Base-by-base conservation (phyloP, 495 filamentous ascomycete species). In the Elasticomyces elasticus region DNA sequence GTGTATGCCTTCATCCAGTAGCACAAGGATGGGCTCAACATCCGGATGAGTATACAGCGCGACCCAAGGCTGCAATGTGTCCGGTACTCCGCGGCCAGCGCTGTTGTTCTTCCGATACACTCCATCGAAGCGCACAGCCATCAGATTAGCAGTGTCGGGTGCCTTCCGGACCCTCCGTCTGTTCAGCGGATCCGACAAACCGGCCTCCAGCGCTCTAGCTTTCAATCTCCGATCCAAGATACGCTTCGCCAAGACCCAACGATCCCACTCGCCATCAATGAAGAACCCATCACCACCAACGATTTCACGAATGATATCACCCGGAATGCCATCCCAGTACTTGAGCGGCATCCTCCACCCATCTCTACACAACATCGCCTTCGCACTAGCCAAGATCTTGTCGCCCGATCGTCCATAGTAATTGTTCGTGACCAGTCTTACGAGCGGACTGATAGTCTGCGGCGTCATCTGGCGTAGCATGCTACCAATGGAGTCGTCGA, bases 221-320 rank as follows among this genome's bases (percentile, higher is more conserved):
- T 71, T 68, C 26, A 81, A 67, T 35, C 75, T 69, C 23, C 77
- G 72, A 54, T 81, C 73, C 15, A 79, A 66, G 11, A 81, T 66
- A 15, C 72, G 68, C 58, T 76, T 78, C 5, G 76, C 70, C 27
- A 81, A 72, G 33, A 73, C 68, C 73, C 79, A 81, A 48, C 78
- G 68, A 54, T 76, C 67, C 76, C 78, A 81, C 61, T 81, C 78
- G 26, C 71, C 75, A 17, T 74, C 68, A 33, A 80, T 71, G 62
- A 74, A 81, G 59, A 81, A 81, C 24, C 78, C 78, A 61, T 81
- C 78, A n/a, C 73, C 75, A 12, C 78, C 78, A 55, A 80, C 71
- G 13, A 81, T 74, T 48, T 80, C 77, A 15, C 76, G 70, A 20
- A 76, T 70, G 49, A 80, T 67, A 53, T 81, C 78, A 1, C 74